Percentiles rank a stretch among this genome's conserved stretches.
phyloP scores from a whole-genome alignment of 805 yeast genomes.

The Myxozyma neotropica region DNA sequence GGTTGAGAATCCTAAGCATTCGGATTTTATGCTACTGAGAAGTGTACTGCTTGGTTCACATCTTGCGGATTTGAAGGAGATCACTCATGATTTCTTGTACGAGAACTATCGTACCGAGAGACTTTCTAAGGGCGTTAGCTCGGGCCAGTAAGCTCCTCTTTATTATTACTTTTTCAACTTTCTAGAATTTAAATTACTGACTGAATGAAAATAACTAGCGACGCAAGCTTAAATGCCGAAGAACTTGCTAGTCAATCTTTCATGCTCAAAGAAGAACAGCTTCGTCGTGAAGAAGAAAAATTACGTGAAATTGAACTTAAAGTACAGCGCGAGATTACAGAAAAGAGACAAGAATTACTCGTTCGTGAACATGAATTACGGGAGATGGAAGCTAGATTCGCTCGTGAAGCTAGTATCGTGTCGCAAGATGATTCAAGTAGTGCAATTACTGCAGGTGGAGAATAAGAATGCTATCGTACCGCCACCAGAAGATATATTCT shows the following conservation, averaged over 20 bases:
- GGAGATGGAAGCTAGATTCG: slow-evolving; percentile 45
- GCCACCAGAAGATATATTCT: no score
- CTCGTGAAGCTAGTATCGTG: slow-evolving; percentile 24
- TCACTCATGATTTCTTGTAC: slow-evolving; percentile 74
- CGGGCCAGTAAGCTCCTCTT: slow-evolving; percentile 6
- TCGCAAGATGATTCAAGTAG: slow-evolving; percentile 19
- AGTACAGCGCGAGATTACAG: slow-evolving; percentile 46
- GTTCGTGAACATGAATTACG: slow-evolving; percentile 48
- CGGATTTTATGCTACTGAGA: slow-evolving; percentile 52
- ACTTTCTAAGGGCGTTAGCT: slow-evolving; percentile 48
- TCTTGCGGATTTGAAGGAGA: slow-evolving; percentile 75
- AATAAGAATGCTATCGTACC: no score
- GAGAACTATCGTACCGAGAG: slow-evolving; percentile 81
- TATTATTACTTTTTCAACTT: background rate
- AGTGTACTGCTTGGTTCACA: slow-evolving; percentile 81
- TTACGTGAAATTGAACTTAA: slow-evolving; percentile 45
- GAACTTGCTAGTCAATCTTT: slow-evolving; percentile 46
- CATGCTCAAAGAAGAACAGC: slow-evolving; percentile 47
- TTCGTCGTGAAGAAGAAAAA: slow-evolving; percentile 46
- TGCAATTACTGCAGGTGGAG: slow-evolving; percentile 8
- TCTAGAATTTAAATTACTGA: slow-evolving; percentile 8
- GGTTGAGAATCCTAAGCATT: slow-evolving; percentile 46
- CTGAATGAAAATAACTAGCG: slow-evolving; percentile 26
- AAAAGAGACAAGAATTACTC: slow-evolving; percentile 42
- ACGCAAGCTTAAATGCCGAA: slow-evolving; percentile 42